Percentiles rank a stretch among this genome's conserved stretches.
Conservation (phyloP, 2,329 filamentous ascomycete species). For the Beauveria sp. region DNA sequence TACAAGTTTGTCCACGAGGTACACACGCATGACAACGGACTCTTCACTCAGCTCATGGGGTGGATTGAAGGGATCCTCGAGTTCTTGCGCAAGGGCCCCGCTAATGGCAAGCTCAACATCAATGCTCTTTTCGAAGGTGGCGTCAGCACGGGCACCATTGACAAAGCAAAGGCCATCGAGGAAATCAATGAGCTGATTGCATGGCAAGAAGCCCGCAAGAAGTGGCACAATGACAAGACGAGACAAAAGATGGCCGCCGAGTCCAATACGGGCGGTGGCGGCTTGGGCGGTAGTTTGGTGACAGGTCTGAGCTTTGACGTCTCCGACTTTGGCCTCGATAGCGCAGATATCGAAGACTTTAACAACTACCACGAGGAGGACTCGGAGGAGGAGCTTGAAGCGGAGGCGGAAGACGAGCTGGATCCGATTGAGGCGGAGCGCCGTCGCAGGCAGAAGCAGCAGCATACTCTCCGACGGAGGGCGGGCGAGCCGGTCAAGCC, state of each 20-base stretch:
- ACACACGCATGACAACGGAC: constrained; percentile 89
- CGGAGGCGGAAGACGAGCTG: constrained; percentile 68
- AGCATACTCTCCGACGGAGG: constrained; percentile 70
- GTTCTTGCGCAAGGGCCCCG: constrained; percentile 81
- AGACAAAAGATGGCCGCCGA: constrained; percentile 97
- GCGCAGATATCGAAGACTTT: constrained; percentile 80
- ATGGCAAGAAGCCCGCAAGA: constrained; percentile 94
- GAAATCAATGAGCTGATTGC: constrained; percentile 83
- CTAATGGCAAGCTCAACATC: constrained; percentile 82
- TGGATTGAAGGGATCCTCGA: constrained; percentile 96
- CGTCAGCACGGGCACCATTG: constrained; percentile 56
- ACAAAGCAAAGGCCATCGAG: constrained; percentile 62
- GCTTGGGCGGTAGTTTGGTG: constrained; percentile 37
- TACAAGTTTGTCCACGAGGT: constrained; percentile 99
- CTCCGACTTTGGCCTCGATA: constrained; percentile 83
- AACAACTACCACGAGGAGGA: constrained; percentile 60
- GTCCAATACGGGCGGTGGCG: constrained; percentile 23
- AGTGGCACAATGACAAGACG: constrained; percentile 97
- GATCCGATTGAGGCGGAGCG: constrained; percentile 87
- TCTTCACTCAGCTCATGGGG: constrained; percentile 92
- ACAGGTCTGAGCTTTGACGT: constrained; percentile 60
- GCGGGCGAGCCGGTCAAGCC: constrained; percentile 84
- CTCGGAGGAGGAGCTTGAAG: constrained; percentile 52
- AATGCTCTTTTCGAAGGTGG: constrained; percentile 86
- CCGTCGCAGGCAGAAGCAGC: constrained; percentile 64